Evolutionary conservation across 192 early-diverging fungal genomes (phyloP).

Genomic region (Coemansia sp.): DNA sequence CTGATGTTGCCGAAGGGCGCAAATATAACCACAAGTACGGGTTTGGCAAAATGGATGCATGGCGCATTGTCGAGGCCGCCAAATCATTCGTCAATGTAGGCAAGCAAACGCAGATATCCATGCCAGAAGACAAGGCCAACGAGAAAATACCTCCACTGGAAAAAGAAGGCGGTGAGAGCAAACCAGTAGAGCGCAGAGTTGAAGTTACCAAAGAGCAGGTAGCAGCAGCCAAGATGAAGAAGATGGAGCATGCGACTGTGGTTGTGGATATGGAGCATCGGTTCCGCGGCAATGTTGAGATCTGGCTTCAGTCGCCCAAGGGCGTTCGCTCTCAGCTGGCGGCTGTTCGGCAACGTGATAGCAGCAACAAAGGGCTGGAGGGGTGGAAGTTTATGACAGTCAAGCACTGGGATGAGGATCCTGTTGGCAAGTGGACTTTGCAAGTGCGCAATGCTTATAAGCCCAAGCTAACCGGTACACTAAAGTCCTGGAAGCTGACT

Average conservation of each 20-base stretch:
- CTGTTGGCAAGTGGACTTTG: slow-evolving; percentile 79
- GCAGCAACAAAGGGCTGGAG: slow-evolving; percentile 62
- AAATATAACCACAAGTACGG: slow-evolving; percentile 91
- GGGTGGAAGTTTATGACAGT: slow-evolving; percentile 96
- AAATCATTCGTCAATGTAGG: slow-evolving; percentile 63
- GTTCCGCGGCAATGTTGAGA: slow-evolving; percentile 81
- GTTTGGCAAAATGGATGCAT: slow-evolving; percentile 88
- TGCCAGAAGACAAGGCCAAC: slow-evolving; percentile 38
- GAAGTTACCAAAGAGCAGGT: slow-evolving; percentile 55
- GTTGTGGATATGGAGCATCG: slow-evolving; percentile 78
- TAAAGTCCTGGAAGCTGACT: slow-evolving; percentile 67
- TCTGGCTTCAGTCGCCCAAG: slow-evolving; percentile 75
- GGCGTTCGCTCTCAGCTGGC: slow-evolving; percentile 67
- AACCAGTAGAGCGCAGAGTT: slow-evolving; percentile 33
- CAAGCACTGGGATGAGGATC: slow-evolving; percentile 94
- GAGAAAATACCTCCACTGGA: slow-evolving; percentile 56
- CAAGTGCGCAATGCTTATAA: slow-evolving; percentile 63
- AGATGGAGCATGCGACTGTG: slow-evolving; percentile 86
- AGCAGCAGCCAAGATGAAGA: slow-evolving; percentile 46
- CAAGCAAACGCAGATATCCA: slow-evolving; percentile 61
- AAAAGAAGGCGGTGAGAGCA: slow-evolving; percentile 30
- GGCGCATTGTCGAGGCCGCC: slow-evolving; percentile 74
- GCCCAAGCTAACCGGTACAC: slow-evolving; percentile 54
- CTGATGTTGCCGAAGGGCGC: slow-evolving; percentile 63
- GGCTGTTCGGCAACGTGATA: slow-evolving; percentile 62